phyloP scores from a whole-genome alignment of 2,329 filamentous ascomycete species.

The Aspergillus sp. region DNA sequence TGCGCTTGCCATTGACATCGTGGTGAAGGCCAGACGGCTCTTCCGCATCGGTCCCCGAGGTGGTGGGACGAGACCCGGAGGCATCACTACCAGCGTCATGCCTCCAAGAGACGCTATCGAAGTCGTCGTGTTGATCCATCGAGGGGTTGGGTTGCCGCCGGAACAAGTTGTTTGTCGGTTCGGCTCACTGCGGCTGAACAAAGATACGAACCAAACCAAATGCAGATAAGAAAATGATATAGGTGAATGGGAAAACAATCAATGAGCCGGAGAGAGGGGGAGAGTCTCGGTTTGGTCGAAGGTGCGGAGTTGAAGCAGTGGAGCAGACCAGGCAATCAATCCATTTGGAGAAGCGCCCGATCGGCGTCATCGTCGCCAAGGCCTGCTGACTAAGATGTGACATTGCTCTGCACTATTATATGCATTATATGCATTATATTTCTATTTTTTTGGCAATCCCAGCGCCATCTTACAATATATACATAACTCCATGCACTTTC shows the following conservation, averaged over 20 bases:
- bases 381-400: neutral
- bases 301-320: conserved; percentile 12
- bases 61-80: conserved; percentile 36
- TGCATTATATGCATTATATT: neutral
- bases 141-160: conserved; percentile 17
- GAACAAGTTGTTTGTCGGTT: neutral
- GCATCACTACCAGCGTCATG: conserved; percentile 56
- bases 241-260: neutral
- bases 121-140: conserved; percentile 63
- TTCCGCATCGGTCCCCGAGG: conserved; percentile 42
- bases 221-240: neutral
- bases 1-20: conserved; percentile 50
- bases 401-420: too few species aligned
- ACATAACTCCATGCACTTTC: neutral
- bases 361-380: conserved; percentile 23
- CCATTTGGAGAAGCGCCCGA: conserved; percentile 17
- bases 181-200: neutral
- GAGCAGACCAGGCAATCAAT: conserved; percentile 1
- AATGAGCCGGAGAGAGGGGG: conserved; percentile 4
- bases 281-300: neutral
- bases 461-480: conserved; percentile 3
- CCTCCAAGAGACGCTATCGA: conserved; percentile 78
- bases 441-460: neutral
- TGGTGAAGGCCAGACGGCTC: conserved; percentile 34
- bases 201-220: neutral